Conservation (phyloP, 495 filamentous ascomycete species). For the Neurospora sp. region DNA sequence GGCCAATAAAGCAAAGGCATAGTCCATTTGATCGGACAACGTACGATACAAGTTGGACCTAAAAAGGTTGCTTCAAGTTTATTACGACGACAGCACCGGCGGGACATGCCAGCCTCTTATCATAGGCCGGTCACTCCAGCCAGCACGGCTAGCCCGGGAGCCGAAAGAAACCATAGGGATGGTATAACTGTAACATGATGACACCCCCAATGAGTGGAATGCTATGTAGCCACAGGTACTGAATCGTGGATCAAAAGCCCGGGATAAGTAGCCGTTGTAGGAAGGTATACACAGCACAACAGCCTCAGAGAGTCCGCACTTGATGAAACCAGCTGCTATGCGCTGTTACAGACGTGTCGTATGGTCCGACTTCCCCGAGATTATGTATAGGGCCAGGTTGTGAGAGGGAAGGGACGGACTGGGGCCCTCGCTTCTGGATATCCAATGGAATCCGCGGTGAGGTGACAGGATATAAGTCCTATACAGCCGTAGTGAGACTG, state of each 20-base stretch:
- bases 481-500: neutral
- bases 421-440: neutral
- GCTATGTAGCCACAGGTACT: neutral
- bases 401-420: neutral
- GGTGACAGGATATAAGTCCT: neutral
- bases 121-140: neutral
- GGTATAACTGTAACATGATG: neutral
- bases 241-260: neutral
- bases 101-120: neutral
- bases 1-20: neutral
- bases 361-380: neutral
- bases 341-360: neutral
- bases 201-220: neutral
- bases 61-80: neutral
- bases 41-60: neutral
- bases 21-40: neutral
- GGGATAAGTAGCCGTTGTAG: neutral
- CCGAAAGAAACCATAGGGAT: neutral
- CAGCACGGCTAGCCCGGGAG: neutral
- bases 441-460: neutral
- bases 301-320: neutral
- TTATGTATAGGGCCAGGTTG: neutral
- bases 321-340: neutral
- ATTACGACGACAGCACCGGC: neutral
- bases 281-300: neutral